phyloP scores from a whole-genome alignment of 2,329 filamentous ascomycete genomes.

The Pseudogymnoascus sp. region DNA sequence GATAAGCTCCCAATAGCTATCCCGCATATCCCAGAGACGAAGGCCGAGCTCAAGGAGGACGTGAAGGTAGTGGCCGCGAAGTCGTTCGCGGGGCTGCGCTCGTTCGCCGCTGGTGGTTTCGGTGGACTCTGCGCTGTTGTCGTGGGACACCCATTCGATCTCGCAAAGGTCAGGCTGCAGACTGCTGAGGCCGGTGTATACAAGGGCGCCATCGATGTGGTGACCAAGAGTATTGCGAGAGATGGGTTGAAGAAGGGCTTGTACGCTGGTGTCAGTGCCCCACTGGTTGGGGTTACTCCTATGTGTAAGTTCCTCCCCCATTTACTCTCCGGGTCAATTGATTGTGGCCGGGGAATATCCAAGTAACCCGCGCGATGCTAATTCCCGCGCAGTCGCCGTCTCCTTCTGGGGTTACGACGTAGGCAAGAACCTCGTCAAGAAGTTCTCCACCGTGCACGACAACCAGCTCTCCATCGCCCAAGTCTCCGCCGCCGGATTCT shows the following conservation, averaged over 20 bases:
- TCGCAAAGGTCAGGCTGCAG: constrained; percentile 95
- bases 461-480: constrained; percentile 73
- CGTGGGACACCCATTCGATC: constrained; percentile 92
- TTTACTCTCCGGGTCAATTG: background rate
- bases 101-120: constrained; percentile 81
- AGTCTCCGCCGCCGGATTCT: constrained; percentile 87
- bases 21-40: constrained; percentile 26
- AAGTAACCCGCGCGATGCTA: constrained; percentile 2
- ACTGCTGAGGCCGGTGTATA: constrained; percentile 94
- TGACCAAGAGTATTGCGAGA: constrained; percentile 75
- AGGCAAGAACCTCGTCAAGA: constrained; percentile 78
- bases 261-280: constrained; percentile 95
- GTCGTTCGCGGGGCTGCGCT: constrained; percentile 57
- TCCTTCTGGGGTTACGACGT: constrained; percentile 86
- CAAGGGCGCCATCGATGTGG: constrained; percentile 81
- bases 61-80: constrained; percentile 19
- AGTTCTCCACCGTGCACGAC: constrained; percentile 53
- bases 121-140: constrained; percentile 90
- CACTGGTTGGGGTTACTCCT: constrained; percentile 88
- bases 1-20: constrained; percentile 9
- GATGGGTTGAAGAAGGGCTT: constrained; percentile 75
- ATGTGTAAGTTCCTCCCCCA: constrained; percentile 68
- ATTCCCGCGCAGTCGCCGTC: constrained; percentile 49
- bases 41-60: constrained; percentile 26
- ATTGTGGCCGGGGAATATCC: background rate